phyloP scores from a whole-genome alignment of 768 basidiomycete species.

The Tricholoma terreum region DNA sequence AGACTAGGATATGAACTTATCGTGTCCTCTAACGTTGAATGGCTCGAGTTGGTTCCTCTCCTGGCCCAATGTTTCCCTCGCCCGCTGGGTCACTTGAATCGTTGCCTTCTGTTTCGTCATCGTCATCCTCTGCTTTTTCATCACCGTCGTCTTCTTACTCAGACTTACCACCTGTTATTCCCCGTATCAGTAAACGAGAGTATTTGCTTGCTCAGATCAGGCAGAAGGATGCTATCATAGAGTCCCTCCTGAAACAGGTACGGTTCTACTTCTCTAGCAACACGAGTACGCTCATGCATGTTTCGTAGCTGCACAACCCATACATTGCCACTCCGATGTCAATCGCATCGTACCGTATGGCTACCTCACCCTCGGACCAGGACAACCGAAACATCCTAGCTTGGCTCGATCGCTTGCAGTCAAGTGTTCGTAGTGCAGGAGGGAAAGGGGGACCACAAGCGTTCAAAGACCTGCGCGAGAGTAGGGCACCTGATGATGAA shows the following conservation, averaged over 20 bases:
- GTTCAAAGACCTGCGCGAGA: conserved; percentile 42
- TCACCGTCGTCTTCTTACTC: conserved; percentile 31
- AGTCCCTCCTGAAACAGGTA: conserved; percentile 80
- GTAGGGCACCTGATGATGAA: conserved; percentile 28
- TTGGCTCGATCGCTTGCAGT: conserved; percentile 71
- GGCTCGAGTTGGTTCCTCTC: not conserved
- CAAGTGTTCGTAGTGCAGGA: conserved; percentile 50
- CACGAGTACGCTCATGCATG: conserved; percentile 2
- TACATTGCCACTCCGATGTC: conserved; percentile 77
- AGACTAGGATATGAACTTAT: not conserved
- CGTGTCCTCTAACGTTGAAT: conserved; percentile 3
- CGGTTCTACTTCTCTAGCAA: not conserved
- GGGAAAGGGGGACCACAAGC: conserved; percentile 40
- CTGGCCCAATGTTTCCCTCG: conserved; percentile 17
- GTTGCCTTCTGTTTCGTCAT: conserved; percentile 17
- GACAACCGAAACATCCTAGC: conserved; percentile 66
- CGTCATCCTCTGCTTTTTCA: conserved; percentile 23
- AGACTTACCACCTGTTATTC: conserved; percentile 36
- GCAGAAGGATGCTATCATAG: conserved; percentile 86
- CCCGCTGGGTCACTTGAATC: conserved; percentile 16
- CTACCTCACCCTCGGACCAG: conserved; percentile 71
- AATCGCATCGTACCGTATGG: conserved; percentile 75
- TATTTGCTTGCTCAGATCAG: conserved; percentile 82
- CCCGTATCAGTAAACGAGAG: conserved; percentile 69
- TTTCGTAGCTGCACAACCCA: conserved; percentile 69